phyloP scores from a whole-genome alignment of 2,329 filamentous ascomycete genomes.

The Nemania sp. region DNA sequence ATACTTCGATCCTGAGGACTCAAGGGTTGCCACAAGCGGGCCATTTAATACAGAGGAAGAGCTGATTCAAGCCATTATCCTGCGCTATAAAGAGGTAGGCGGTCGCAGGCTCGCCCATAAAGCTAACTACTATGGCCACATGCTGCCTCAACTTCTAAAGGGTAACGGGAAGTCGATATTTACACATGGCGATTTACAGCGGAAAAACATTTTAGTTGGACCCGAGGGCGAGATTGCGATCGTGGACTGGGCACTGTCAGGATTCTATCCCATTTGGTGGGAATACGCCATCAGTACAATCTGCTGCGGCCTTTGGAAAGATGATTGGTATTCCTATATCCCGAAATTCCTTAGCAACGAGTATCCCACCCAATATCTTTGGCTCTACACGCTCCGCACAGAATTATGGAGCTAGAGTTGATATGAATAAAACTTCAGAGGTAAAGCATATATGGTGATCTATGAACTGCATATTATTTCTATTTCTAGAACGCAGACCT shows the following conservation, averaged over 20 bases:
- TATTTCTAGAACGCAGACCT: too few relatives aligned
- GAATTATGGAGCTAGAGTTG: slow-evolving; percentile 1
- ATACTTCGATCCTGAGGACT: background rate
- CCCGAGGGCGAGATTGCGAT: background rate
- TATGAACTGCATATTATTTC: too few relatives aligned
- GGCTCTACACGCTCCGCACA: background rate
- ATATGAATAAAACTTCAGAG: background rate
- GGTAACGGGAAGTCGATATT: slow-evolving; percentile 7
- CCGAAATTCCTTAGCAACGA: background rate
- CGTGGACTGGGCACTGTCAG: slow-evolving; percentile 5
- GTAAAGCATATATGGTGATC: background rate
- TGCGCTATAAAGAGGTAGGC: background rate
- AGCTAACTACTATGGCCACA: slow-evolving; percentile 1
- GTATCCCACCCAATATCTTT: slow-evolving; percentile 1
- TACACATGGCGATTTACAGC: slow-evolving; percentile 7
- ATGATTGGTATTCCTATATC: slow-evolving; percentile 4
- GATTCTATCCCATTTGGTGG: slow-evolving; percentile 6
- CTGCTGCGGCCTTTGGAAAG: background rate
- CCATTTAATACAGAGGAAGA: slow-evolving; percentile 1
- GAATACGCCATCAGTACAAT: background rate
- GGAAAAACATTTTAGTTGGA: slow-evolving; percentile 7
- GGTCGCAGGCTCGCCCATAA: background rate
- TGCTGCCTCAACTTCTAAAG: slow-evolving; percentile 1
- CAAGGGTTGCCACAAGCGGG: background rate
- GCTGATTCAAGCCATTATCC: background rate